Evolutionary conservation across 2,329 filamentous ascomycete genomes (phyloP).

Genomic region (Metarhizium guizhouense): DNA sequence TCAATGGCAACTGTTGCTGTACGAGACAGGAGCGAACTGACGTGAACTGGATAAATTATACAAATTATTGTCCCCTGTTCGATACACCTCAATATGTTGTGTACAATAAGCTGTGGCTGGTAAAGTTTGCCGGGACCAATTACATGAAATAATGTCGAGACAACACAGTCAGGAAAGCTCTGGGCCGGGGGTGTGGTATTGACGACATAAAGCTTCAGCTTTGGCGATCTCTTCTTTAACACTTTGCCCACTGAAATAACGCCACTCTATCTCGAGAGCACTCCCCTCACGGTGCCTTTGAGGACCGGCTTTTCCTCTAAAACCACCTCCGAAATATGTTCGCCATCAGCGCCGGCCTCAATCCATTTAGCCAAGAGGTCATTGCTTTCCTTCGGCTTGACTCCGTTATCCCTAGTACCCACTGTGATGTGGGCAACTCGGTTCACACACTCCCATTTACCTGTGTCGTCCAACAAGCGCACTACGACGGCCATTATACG

Average conservation of each 20-base stretch:
- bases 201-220: background rate
- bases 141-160: too few species aligned
- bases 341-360: conserved; percentile 36
- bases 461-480: conserved; percentile 51
- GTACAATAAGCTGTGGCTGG: too few species aligned
- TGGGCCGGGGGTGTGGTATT: too few species aligned
- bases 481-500: conserved; percentile 89
- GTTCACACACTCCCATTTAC: conserved; percentile 64
- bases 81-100: too few species aligned
- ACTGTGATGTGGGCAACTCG: conserved; percentile 79
- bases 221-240: background rate
- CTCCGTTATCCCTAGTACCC: conserved; percentile 61
- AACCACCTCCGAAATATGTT: conserved; percentile 37
- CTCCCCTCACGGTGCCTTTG: conserved; percentile 37
- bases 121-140: too few species aligned
- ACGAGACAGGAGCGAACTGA: too few species aligned
- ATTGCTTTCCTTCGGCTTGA: conserved; percentile 96
- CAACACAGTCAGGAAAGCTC: too few species aligned
- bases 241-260: background rate
- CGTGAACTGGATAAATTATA: too few species aligned
- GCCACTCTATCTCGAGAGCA: conserved; percentile 34
- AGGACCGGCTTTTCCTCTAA: conserved; percentile 40
- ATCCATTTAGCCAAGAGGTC: conserved; percentile 71
- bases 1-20: too few species aligned
- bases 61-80: too few species aligned